Evolutionary conservation across 345 rosid species (phyloP), one percentile per base, ranked within the genome.

Genomic region (Arabidopsis suecica): DNA sequence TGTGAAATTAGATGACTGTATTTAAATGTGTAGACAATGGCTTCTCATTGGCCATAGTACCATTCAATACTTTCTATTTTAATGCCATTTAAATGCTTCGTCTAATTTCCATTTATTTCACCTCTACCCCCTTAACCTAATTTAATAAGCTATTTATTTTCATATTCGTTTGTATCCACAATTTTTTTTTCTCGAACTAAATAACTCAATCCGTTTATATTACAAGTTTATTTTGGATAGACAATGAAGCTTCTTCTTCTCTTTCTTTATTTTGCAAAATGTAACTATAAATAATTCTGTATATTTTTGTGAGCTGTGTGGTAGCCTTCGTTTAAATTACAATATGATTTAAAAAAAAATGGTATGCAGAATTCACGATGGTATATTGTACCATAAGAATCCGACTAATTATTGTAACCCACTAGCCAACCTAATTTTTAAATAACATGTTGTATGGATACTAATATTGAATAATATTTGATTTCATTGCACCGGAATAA

Each of bases 381-480:
- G 37, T 42, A 20, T 41, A 55, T 16, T 55, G 65, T 74, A 68
- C 69, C 22, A 68, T 30, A 41, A 42, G 54, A 44, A 23, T 48
- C n/a, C 23, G 18, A 51, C 79, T 76, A 76, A 61, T 76, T 69
- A 76, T 76, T 76, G 79, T 61, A 53, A 16, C 63, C 65, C 79
- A 69, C 79, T 76, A 53, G 33, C 50, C 34, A 62, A 68, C 22
- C 33, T 12, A 18, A 61, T 50, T 56, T 65, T 41, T 25, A 68
- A 23, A 16, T 61, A 61, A 11, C 49, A 23, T 60, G 54, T 68
- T 32, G 64, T 61, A 61, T 53, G 58, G 38, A 61, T 32, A 61
- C 61, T 61, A 32, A 41, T 61, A 68, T 60, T 3, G 61, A 36
- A 37, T 47, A 65, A 25, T 73, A 33, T 5, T 56, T 56, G 40